Evolutionary conservation across 352 stramenopile species (phyloP).

Genomic region (Pythium sukuiense): DNA sequence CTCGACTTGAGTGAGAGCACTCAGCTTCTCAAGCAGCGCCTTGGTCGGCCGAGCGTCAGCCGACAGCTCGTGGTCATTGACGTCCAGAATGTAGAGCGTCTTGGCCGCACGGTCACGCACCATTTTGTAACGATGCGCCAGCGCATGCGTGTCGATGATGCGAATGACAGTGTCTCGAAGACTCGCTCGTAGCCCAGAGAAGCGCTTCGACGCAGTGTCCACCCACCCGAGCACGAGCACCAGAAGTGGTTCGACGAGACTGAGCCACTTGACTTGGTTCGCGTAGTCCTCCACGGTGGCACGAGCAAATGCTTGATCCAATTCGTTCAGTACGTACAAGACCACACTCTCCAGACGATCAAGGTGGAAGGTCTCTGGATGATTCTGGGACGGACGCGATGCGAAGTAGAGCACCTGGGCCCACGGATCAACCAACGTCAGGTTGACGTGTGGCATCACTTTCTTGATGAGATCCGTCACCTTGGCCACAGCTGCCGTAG

Average conservation of each 20-base stretch:
- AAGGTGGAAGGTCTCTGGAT: conserved; percentile 13
- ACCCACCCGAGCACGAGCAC: conserved; percentile 37
- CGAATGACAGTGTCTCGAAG: conserved; percentile 32
- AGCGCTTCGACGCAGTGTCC: background rate
- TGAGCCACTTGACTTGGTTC: conserved; percentile 74
- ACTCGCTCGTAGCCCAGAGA: background rate
- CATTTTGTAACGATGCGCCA: conserved; percentile 80
- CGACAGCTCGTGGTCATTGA: background rate
- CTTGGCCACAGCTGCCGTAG: conserved; percentile 22
- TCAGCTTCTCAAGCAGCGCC: conserved; percentile 18
- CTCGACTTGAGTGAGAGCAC: conserved; percentile 10
- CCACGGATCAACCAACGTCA: conserved; percentile 60
- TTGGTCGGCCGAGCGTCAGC: background rate
- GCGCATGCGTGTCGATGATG: conserved; percentile 46
- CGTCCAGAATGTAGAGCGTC: conserved; percentile 57
- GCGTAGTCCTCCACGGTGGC: conserved; percentile 68
- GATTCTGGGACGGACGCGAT: conserved; percentile 35
- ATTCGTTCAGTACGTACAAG: conserved; percentile 43
- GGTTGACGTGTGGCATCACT: conserved; percentile 54
- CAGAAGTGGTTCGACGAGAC: conserved; percentile 49
- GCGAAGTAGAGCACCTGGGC: conserved; percentile 56
- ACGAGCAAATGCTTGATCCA: conserved; percentile 58
- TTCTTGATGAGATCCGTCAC: conserved; percentile 38
- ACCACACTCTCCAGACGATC: conserved; percentile 28
- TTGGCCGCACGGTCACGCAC: conserved; percentile 64